These are phyloP conservation scores for Dactylellina leptospora DNA, from an alignment of 2,329 filamentous ascomycete genomes.

Conservation along the genomic window DNA sequence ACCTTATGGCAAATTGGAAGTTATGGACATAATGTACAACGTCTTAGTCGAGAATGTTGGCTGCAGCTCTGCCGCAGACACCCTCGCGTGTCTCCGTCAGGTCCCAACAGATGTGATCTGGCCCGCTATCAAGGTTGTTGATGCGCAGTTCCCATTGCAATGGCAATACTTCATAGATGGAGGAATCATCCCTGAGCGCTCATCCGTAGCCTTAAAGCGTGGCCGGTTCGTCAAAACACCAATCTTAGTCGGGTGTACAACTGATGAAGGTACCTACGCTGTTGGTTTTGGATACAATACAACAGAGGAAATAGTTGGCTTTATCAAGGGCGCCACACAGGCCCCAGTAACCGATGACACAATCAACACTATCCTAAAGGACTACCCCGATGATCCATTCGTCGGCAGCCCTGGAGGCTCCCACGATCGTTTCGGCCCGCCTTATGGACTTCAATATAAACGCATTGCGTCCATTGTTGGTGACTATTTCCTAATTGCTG, in stretches of 20 bases:
- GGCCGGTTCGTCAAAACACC: slow-evolving; percentile 73
- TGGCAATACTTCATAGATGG: slow-evolving; percentile 64
- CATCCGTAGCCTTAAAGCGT: slow-evolving; percentile 66
- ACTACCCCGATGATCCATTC: slow-evolving; percentile 36
- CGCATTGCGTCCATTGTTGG: slow-evolving; percentile 67
- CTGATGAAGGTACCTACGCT: slow-evolving; percentile 67
- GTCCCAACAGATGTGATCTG: slow-evolving; percentile 60
- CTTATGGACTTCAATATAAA: slow-evolving; percentile 64
- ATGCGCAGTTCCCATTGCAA: slow-evolving; percentile 64
- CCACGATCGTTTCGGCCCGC: slow-evolving; percentile 30
- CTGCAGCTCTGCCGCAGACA: slow-evolving; percentile 68
- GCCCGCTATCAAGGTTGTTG: slow-evolving; percentile 24
- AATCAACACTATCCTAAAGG: slow-evolving; percentile 10
- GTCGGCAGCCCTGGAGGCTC: slow-evolving; percentile 29
- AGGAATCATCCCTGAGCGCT: slow-evolving; percentile 67
- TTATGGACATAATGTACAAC: slow-evolving; percentile 71
- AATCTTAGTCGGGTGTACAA: slow-evolving; percentile 71
- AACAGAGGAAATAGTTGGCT: slow-evolving; percentile 10
- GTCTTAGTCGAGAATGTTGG: slow-evolving; percentile 68
- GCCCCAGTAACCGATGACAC: slow-evolving; percentile 10
- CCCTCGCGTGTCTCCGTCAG: slow-evolving; percentile 72
- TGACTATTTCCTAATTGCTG: slow-evolving; percentile 67
- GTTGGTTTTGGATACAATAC: slow-evolving; percentile 13
- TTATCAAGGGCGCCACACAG: slow-evolving; percentile 1
- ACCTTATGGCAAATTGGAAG: slow-evolving; percentile 68